Evolutionary conservation across 192 early-diverging fungal genomes (phyloP).

Genomic region (Nowakowskiella sp.): DNA sequence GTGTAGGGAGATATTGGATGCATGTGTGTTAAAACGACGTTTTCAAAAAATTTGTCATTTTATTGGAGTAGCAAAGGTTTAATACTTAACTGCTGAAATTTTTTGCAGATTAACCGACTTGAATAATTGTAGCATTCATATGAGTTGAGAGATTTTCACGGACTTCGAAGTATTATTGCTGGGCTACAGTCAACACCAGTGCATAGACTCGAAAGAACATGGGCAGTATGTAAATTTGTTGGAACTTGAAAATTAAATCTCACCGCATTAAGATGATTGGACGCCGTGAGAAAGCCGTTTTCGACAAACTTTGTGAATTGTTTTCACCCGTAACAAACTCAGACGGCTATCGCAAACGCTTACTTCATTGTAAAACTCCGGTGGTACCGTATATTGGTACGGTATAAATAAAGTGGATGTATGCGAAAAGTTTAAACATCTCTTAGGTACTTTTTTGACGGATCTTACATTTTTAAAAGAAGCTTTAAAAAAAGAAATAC

Average conservation of each 20-base stretch:
- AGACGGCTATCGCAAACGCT: conserved; percentile 26
- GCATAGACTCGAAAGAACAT: conserved; percentile 27
- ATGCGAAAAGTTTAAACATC: neutral
- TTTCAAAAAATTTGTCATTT: conserved; percentile 27
- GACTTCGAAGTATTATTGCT: conserved; percentile 26
- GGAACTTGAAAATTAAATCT: neutral
- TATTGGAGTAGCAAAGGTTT: conserved; percentile 33
- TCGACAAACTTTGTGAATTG: conserved; percentile 27
- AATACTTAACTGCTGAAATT: neutral
- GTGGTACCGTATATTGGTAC: conserved; percentile 38
- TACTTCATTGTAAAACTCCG: conserved; percentile 18
- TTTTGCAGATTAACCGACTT: neutral
- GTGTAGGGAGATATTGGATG: conserved; percentile 23
- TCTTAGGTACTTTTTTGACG: conserved; percentile 12
- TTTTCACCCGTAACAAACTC: conserved; percentile 29
- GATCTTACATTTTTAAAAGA: conserved; percentile 38
- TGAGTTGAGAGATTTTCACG: conserved; percentile 33
- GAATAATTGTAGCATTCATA: conserved; percentile 17
- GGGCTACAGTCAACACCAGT: conserved; percentile 37
- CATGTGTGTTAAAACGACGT: conserved; percentile 22
- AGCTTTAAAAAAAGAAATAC: conserved; percentile 29
- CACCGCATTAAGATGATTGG: conserved; percentile 24
- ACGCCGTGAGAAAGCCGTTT: conserved; percentile 23
- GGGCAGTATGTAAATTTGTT: conserved; percentile 21
- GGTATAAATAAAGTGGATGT: conserved; percentile 2